Conservation (phyloP, 1,284 basidiomycete species). For the Mycena sp. region DNA sequence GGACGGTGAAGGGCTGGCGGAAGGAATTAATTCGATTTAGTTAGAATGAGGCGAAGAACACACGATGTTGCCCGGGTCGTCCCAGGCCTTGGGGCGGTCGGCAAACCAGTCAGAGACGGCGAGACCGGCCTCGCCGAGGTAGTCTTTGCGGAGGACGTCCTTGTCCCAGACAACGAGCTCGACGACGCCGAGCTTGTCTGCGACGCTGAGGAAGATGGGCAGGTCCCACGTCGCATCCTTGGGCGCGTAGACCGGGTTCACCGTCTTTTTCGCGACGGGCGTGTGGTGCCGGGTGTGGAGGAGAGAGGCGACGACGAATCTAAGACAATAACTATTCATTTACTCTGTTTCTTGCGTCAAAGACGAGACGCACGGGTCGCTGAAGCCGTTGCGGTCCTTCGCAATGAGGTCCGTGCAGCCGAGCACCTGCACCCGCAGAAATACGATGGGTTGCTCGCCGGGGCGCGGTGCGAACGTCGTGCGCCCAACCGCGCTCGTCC, state of each 20-base stretch:
- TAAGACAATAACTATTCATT: slow-evolving; percentile 38
- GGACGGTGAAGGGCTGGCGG: slow-evolving; percentile 61
- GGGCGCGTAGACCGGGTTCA: slow-evolving; percentile 79
- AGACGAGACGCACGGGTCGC: slow-evolving; percentile 72
- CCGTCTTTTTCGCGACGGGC: slow-evolving; percentile 79
- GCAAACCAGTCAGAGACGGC: slow-evolving; percentile 85
- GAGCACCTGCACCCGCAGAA: slow-evolving; percentile 73
- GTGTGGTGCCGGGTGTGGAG: slow-evolving; percentile 77
- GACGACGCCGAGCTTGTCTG: slow-evolving; percentile 77
- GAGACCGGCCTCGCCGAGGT: slow-evolving; percentile 89
- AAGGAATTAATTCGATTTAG: no score
- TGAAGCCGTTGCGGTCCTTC: slow-evolving; percentile 71
- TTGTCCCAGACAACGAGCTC: slow-evolving; percentile 96
- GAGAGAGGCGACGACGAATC: slow-evolving; percentile 79
- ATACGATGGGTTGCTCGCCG: slow-evolving; percentile 72
- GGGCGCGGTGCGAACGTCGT: slow-evolving; percentile 55
- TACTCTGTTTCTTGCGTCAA: no score
- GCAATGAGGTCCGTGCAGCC: slow-evolving; percentile 68
- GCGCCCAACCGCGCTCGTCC: slow-evolving; percentile 2
- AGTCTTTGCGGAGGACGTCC: slow-evolving; percentile 90
- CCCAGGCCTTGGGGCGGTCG: slow-evolving; percentile 58
- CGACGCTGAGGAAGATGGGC: slow-evolving; percentile 80
- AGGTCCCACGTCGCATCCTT: slow-evolving; percentile 90
- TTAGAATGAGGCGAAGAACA: slow-evolving; percentile 7
- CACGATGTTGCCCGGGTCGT: slow-evolving; percentile 69